These are phyloP conservation scores for Trichoderma koningii DNA, from an alignment of 2,329 filamentous ascomycete genomes.

Conservation along the genomic window DNA sequence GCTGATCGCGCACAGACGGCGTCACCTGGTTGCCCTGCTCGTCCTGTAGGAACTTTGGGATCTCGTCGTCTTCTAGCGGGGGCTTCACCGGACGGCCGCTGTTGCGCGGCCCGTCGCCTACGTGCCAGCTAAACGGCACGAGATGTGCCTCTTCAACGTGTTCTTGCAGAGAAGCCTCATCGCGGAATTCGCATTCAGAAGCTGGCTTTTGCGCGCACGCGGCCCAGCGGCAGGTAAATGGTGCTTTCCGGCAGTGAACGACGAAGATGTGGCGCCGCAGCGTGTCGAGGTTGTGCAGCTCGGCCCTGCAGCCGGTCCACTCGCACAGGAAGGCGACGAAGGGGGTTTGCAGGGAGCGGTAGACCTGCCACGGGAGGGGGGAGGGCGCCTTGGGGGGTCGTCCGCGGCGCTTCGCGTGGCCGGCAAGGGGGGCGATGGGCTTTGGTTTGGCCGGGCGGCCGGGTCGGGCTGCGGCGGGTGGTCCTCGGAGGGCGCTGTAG, in stretches of 20 bases:
- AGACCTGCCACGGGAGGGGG: constrained; percentile 46
- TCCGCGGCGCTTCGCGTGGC: constrained; percentile 45
- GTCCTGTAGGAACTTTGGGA: constrained; percentile 57
- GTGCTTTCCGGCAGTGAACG: constrained; percentile 47
- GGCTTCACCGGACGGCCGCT: constrained; percentile 23
- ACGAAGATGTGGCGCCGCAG: constrained; percentile 55
- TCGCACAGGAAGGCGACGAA: constrained; percentile 61
- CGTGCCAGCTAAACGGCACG: constrained; percentile 56
- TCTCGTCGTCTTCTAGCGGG: constrained; percentile 34
- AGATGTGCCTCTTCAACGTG: constrained; percentile 60
- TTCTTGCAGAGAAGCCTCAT: constrained; percentile 43
- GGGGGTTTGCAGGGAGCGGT: constrained; percentile 44
- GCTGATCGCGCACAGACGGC: constrained; percentile 56
- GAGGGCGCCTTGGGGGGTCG: constrained; percentile 46
- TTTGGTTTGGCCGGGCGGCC: constrained; percentile 37
- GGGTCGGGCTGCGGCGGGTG: constrained; percentile 32
- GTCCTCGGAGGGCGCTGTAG: constrained; percentile 32
- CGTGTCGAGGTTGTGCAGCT: constrained; percentile 64
- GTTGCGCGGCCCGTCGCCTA: constrained; percentile 60
- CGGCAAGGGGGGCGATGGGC: constrained; percentile 30
- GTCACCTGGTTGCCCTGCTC: constrained; percentile 58
- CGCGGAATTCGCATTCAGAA: constrained; percentile 39
- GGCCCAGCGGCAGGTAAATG: constrained; percentile 38
- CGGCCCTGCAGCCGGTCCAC: constrained; percentile 60
- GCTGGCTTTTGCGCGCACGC: constrained; percentile 34